phyloP scores from a whole-genome alignment of 2,329 filamentous ascomycete genomes.

The Dactylonectria macrodidyma region DNA sequence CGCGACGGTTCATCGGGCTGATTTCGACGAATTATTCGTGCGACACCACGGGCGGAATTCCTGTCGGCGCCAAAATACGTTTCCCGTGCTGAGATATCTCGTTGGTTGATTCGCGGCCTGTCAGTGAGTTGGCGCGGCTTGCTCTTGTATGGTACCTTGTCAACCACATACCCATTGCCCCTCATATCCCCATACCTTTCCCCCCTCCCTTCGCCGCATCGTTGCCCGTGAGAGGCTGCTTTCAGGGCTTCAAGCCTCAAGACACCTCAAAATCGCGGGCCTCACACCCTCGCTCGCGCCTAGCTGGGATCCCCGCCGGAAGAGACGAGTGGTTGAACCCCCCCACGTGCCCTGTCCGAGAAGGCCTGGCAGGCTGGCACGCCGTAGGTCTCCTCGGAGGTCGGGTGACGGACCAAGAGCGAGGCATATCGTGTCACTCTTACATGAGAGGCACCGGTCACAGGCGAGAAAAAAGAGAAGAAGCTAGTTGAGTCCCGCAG shows the following conservation, averaged over 20 bases:
- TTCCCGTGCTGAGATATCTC: constrained; percentile 19
- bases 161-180: constrained; percentile 17
- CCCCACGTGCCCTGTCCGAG: constrained; percentile 46
- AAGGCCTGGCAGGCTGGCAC: constrained; percentile 40
- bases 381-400: constrained; percentile 29
- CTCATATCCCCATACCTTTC: constrained; percentile 16
- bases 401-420: constrained; percentile 42
- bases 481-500: constrained; percentile 12
- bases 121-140: constrained; percentile 39
- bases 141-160: constrained; percentile 35
- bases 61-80: not conserved
- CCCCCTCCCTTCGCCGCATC: constrained; percentile 22
- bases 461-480: constrained; percentile 28
- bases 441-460: constrained; percentile 32
- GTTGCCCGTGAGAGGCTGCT: constrained; percentile 24
- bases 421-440: constrained; percentile 43
- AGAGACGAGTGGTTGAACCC: constrained; percentile 32
- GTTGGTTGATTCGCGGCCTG: constrained; percentile 30
- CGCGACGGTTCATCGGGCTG: not conserved
- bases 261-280: not conserved
- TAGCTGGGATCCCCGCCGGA: constrained; percentile 25
- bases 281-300: constrained; percentile 32
- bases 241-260: constrained; percentile 14
- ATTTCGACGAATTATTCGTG: constrained; percentile 15
- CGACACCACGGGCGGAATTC: constrained; percentile 18